Evolutionary conservation across 345 rosid species (phyloP), one percentile per base, ranked within the genome.

Genomic region (Bruguiera parviflora): DNA sequence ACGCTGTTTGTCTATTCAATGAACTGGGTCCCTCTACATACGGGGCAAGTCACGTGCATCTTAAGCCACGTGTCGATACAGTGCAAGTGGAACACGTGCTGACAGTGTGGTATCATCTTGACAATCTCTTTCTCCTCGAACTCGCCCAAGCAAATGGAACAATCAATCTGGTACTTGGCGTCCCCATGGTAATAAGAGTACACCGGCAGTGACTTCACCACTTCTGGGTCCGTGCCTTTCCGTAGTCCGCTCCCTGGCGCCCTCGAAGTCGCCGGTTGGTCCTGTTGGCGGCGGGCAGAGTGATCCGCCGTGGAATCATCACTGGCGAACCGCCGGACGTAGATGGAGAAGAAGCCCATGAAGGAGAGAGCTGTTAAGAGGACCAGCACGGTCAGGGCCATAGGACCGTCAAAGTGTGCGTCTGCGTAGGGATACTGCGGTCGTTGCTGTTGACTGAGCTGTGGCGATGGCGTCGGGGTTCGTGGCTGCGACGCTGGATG

Each of bases 141-240:
- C 61, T 87, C 90, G 51, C 87, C 79, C n/a, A 89, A 75, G 70
- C 92, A 89, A 53, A 89, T 77, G 9, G 84, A 73, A 52, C 95
- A 87, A 39, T 85, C 87, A 5, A 63, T 69, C 71, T 69, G 82
- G 78, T 75, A 63, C 81, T 79, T 86, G 18, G 72, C 84, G 25
- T 65, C 67, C 66, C 66, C 80, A 60, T 62, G 72, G 80, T 82
- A 53, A 47, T 66, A 84, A 55, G 73, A 24, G 69, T 77, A 75
- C 76, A 69, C 83, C 70, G 88, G 91, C 75, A 87, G 63, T 5
- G 86, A 79, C 25, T 70, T 56, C 9, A 78, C 69, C 70, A 79
- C 67, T 63, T 74, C 58, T 33, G 85, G 80, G 77, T 83, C 81
- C 5, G 81, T 31, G 22, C 85, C 85, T 70, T 77, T 75, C 4